Evolutionary conservation across 192 early-diverging fungal species (phyloP).

Genomic region (Kickxella alabastrina): DNA sequence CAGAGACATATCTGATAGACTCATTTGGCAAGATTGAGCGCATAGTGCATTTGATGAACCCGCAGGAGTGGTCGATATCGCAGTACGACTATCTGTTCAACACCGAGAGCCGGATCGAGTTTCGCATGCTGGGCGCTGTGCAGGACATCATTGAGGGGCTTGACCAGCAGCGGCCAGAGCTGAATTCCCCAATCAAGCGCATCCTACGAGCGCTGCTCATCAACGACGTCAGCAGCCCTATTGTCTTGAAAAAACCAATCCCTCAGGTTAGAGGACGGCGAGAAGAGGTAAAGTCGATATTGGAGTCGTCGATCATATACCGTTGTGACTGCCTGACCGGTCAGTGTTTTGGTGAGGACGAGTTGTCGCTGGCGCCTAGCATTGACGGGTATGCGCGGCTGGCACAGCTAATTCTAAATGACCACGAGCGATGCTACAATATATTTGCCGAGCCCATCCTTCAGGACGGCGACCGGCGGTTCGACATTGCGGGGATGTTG

Average conservation of each 20-base stretch:
- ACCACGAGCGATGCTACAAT: conserved; percentile 29
- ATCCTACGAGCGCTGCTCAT: conserved; percentile 32
- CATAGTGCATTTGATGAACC: conserved; percentile 46
- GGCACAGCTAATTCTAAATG: conserved; percentile 28
- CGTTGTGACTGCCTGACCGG: conserved; percentile 37
- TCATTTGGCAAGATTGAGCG: conserved; percentile 47
- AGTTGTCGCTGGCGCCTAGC: conserved; percentile 8
- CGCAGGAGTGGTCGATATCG: conserved; percentile 39
- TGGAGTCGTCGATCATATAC: conserved; percentile 35
- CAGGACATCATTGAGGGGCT: conserved; percentile 44
- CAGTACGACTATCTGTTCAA: conserved; percentile 40
- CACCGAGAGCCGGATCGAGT: conserved; percentile 37
- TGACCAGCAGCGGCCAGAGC: conserved; percentile 38
- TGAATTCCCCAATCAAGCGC: conserved; percentile 14
- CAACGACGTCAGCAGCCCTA: conserved; percentile 38
- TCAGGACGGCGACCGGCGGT: conserved; percentile 47
- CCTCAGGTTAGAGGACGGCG: conserved; percentile 39
- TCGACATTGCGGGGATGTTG: conserved; percentile 45
- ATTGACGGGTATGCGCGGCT: conserved; percentile 43
- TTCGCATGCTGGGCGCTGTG: conserved; percentile 24
- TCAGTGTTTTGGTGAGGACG: conserved; percentile 39
- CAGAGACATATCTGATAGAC: conserved; percentile 40
- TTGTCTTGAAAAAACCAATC: conserved; percentile 39
- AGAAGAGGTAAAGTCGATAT: conserved; percentile 16
- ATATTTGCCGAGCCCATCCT: conserved; percentile 39